A percentile compares a stretch with the other conserved stretches of the same genome.
Conservation (phyloP, 1,284 basidiomycete species). For the Malassezia arunalokei region DNA sequence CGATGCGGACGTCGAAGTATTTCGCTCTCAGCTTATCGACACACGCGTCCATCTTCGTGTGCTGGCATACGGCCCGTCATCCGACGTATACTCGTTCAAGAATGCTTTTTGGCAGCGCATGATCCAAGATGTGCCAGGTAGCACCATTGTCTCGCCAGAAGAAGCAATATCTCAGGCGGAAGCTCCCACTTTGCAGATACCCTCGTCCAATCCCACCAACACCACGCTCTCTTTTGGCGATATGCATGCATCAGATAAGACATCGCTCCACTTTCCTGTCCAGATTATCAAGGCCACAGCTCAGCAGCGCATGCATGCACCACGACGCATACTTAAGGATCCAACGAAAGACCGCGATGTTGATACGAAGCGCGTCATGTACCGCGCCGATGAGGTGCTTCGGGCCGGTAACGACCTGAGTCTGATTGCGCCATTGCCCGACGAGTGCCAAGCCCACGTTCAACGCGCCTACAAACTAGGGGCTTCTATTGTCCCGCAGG, state of each 20-base stretch:
- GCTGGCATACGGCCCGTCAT: background rate
- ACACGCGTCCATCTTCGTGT: slow-evolving; percentile 4
- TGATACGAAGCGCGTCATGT: slow-evolving; percentile 2
- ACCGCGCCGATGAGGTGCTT: slow-evolving; percentile 1
- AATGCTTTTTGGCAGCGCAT: slow-evolving; percentile 55
- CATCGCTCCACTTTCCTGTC: slow-evolving; percentile 59
- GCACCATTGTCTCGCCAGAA: slow-evolving; percentile 51
- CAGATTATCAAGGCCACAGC: slow-evolving; percentile 74
- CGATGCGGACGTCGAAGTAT: background rate
- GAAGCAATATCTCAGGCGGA: slow-evolving; percentile 23
- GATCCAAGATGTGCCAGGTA: slow-evolving; percentile 48
- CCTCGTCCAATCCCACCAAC: slow-evolving; percentile 19
- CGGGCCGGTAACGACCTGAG: slow-evolving; percentile 41
- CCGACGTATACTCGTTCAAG: background rate
- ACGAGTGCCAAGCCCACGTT: slow-evolving; percentile 60
- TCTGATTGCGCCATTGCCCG: slow-evolving; percentile 47
- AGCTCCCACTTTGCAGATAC: slow-evolving; percentile 26
- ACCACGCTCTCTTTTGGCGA: slow-evolving; percentile 28
- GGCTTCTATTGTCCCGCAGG: slow-evolving; percentile 62
- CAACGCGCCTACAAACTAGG: slow-evolving; percentile 83
- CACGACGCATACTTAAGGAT: slow-evolving; percentile 46
- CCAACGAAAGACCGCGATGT: slow-evolving; percentile 5
- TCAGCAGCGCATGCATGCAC: slow-evolving; percentile 59
- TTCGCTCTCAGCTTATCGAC: background rate
- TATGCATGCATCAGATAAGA: slow-evolving; percentile 16